These are phyloP conservation scores for Trichosporon sp. DNA, from an alignment of 1,284 basidiomycete genomes.

Conservation along the genomic window DNA sequence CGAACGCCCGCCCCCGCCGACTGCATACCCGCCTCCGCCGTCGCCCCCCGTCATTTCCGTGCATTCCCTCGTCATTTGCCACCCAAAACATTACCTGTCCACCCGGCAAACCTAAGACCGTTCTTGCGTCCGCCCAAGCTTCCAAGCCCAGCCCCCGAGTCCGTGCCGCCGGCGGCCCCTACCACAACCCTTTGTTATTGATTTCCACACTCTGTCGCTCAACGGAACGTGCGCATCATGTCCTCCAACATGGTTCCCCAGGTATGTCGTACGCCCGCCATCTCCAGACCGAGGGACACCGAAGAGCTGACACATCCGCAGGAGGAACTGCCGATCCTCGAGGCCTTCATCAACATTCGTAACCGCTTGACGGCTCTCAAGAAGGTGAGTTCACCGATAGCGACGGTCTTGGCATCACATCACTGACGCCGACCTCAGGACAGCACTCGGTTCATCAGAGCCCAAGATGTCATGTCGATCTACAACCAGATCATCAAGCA, in stretches of 20 bases:
- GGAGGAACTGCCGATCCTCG: slow-evolving; percentile 82
- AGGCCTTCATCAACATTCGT: slow-evolving; percentile 90
- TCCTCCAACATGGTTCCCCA: slow-evolving; percentile 47
- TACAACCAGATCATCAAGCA: slow-evolving; percentile 94
- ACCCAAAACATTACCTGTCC: background rate
- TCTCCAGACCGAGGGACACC: background rate
- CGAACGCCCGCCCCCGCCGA: background rate
- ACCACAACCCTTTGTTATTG: background rate
- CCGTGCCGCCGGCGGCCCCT: slow-evolving; percentile 6
- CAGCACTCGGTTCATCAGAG: slow-evolving; percentile 78
- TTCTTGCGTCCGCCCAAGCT: background rate
- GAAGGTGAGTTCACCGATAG: slow-evolving; percentile 50
- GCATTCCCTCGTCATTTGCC: background rate
- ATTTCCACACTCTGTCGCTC: background rate
- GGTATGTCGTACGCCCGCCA: slow-evolving; percentile 22
- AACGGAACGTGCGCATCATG: slow-evolving; percentile 20
- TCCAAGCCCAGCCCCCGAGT: background rate
- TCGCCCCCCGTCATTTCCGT: background rate
- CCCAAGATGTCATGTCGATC: slow-evolving; percentile 86
- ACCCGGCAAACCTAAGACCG: background rate
- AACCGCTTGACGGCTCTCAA: slow-evolving; percentile 63
- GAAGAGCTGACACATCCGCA: slow-evolving; percentile 21
- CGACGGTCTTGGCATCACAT: background rate
- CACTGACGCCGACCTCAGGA: slow-evolving; percentile 53
- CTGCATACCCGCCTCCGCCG: background rate